Evolutionary conservation across 495 filamentous ascomycete species (phyloP).

Genomic region (Aspergillus olivimuriae): DNA sequence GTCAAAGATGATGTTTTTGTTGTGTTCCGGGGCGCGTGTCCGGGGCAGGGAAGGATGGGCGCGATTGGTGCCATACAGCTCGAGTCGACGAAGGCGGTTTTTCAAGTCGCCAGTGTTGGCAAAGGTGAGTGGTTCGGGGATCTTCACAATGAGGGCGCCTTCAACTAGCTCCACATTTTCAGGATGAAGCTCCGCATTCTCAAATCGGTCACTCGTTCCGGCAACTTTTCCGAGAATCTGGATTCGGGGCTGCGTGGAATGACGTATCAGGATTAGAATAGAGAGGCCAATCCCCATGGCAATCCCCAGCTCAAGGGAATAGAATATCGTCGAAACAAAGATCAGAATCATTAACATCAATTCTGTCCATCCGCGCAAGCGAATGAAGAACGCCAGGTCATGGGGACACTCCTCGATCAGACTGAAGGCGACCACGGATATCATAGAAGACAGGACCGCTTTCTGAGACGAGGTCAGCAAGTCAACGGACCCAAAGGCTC

Average conservation of each 20-base stretch:
- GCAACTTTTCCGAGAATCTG: slow-evolving; percentile 92
- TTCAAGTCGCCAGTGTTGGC: slow-evolving; percentile 94
- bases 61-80: slow-evolving; percentile 76
- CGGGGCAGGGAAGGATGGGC: slow-evolving; percentile 84
- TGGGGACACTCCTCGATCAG: slow-evolving; percentile 92
- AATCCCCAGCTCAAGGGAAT: slow-evolving; percentile 77
- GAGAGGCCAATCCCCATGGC: slow-evolving; percentile 84
- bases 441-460: slow-evolving; percentile 89
- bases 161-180: slow-evolving; percentile 80
- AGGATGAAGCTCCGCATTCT: slow-evolving; percentile 78
- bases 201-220: slow-evolving; percentile 68
- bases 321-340: slow-evolving; percentile 89
- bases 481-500: background rate
- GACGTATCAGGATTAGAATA: slow-evolving; percentile 80
- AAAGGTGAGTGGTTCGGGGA: slow-evolving; percentile 93
- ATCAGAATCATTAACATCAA: slow-evolving; percentile 83
- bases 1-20: slow-evolving; percentile 90
- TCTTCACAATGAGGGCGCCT: slow-evolving; percentile 91
- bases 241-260: slow-evolving; percentile 86
- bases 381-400: slow-evolving; percentile 84
- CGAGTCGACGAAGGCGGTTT: slow-evolving; percentile 71
- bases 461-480: slow-evolving; percentile 49
- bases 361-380: slow-evolving; percentile 78
- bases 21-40: slow-evolving; percentile 62
- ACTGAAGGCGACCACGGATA: slow-evolving; percentile 90